phyloP scores from a whole-genome alignment of 73 alveolate species.

The Stentor coeruleus region DNA sequence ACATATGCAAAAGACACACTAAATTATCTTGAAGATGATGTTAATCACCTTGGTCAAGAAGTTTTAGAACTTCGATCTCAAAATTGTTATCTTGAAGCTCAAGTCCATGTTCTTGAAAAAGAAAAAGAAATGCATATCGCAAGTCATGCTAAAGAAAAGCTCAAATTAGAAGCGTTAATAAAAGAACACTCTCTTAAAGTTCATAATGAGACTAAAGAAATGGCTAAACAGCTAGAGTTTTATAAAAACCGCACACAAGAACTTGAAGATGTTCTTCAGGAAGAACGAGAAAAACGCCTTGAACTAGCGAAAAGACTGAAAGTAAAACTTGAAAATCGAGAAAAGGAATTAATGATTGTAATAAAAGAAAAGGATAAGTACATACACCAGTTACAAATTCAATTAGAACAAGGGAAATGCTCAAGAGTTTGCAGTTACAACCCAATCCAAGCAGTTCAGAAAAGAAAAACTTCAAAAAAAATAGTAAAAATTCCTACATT shows the following conservation, averaged over 20 bases:
- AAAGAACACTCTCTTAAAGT: neutral
- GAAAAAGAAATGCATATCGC: slow-evolving; percentile 26
- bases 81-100: neutral
- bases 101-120: neutral
- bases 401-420: neutral
- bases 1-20: neutral
- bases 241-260: neutral
- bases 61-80: neutral
- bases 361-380: slow-evolving; percentile 9
- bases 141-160: slow-evolving; percentile 13
- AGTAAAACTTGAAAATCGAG: neutral
- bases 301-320: neutral
- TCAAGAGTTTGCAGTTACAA: neutral
- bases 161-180: neutral
- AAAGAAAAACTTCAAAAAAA: neutral
- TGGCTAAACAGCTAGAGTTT: neutral
- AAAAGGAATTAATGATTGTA: neutral
- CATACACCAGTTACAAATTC: neutral
- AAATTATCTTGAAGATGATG: slow-evolving; percentile 4
- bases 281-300: neutral
- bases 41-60: neutral
- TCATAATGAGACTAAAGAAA: neutral
- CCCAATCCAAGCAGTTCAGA: neutral
- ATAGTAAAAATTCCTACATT: too few relatives aligned
- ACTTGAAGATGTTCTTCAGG: neutral